Conservation (phyloP, 140 eudicot species). For the Erigeron philadelphicus region DNA sequence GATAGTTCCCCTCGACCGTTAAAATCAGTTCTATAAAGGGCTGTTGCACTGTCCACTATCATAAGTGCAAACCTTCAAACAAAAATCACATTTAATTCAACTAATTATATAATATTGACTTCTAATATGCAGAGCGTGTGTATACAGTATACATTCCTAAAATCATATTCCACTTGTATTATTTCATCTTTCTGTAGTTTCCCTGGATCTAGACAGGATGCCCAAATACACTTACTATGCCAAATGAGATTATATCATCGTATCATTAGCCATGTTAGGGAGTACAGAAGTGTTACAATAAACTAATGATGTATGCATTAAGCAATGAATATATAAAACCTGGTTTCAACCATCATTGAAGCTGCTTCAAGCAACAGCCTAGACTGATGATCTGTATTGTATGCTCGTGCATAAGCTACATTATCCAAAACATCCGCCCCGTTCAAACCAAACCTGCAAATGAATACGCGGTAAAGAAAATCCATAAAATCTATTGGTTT, state of each 20-base stretch:
- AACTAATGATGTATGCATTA: not conserved
- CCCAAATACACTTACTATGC: no score
- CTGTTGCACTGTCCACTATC: constrained; percentile 97
- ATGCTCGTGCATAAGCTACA: constrained; percentile 96
- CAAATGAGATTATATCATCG: constrained; percentile 4
- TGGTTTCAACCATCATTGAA: constrained; percentile 96
- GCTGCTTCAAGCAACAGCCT: constrained; percentile 95
- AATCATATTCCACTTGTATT: no score
- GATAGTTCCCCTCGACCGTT: constrained; percentile 95
- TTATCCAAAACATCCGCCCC: constrained; percentile 90
- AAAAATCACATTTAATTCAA: constrained; percentile 6
- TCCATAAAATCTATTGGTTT: not conserved
- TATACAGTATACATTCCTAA: not conserved
- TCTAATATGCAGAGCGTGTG: not conserved
- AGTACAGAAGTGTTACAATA: constrained; percentile 4
- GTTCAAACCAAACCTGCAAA: constrained; percentile 76
- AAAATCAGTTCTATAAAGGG: constrained; percentile 90
- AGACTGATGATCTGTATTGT: constrained; percentile 92
- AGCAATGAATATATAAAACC: constrained; percentile 32
- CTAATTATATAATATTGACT: not conserved
- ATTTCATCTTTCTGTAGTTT: no score
- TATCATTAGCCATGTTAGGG: not conserved
- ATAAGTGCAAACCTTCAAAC: constrained; percentile 74
- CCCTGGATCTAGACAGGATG: no score
- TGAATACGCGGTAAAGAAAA: not conserved